These are phyloP conservation scores for Microbotryomycetes sp. DNA, from an alignment of 1,284 basidiomycete genomes.

Conservation along the genomic window DNA sequence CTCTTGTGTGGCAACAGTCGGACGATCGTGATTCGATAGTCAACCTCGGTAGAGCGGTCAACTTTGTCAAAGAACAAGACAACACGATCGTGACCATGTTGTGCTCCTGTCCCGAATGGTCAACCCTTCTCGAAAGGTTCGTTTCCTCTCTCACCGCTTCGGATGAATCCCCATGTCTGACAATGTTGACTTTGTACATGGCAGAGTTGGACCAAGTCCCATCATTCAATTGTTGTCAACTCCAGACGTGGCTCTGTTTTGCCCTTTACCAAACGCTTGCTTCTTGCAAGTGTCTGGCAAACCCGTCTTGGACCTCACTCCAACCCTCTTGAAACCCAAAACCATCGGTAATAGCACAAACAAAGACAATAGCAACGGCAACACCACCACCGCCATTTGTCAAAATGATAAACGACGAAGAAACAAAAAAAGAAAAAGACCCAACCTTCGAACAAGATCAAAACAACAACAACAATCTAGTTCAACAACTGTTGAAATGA, in stretches of 20 bases:
- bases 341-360: background rate
- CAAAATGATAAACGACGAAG: too few species aligned
- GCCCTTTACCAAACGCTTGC: constrained; percentile 67
- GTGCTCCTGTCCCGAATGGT: constrained; percentile 58
- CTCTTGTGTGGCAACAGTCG: background rate
- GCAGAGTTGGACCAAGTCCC: constrained; percentile 61
- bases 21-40: constrained; percentile 12
- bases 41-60: constrained; percentile 17
- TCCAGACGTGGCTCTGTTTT: constrained; percentile 62
- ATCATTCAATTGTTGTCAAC: constrained; percentile 61
- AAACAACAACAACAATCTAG: background rate
- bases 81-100: constrained; percentile 69
- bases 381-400: too few species aligned
- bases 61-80: constrained; percentile 56
- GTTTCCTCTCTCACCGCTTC: constrained; percentile 15
- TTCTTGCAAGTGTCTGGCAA: constrained; percentile 69
- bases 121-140: constrained; percentile 56
- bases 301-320: constrained; percentile 52
- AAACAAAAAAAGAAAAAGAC: too few species aligned
- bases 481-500: constrained; percentile 3
- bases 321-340: constrained; percentile 24
- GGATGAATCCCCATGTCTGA: background rate
- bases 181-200: background rate
- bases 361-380: constrained; percentile 1
- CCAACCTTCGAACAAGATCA: background rate